Evolutionary conservation across 108 stramenopile species (phyloP).

Genomic region (Skeletonema tropicum): DNA sequence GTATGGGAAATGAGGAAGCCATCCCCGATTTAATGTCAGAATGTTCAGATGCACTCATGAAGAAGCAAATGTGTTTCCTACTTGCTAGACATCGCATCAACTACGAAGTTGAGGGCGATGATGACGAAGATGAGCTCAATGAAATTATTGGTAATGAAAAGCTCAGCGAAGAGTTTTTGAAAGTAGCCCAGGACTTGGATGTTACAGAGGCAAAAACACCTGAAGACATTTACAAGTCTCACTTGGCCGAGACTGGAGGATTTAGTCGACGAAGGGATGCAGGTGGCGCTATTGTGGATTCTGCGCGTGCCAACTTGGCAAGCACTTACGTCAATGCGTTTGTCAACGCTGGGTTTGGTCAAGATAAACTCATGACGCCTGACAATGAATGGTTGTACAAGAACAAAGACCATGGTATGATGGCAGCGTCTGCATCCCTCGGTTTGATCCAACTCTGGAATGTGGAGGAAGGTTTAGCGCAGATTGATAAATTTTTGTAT

Average conservation of each 20-base stretch:
- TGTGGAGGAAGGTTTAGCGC: conserved; percentile 98
- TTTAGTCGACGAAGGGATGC: conserved; percentile 84
- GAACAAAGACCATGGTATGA: conserved; percentile 99
- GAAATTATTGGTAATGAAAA: conserved; percentile 94
- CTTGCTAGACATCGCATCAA: conserved; percentile 89
- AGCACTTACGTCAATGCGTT: conserved; percentile 99
- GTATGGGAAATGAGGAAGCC: conserved; percentile 74
- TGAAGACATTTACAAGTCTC: conserved; percentile 99
- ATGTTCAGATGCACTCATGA: conserved; percentile 76
- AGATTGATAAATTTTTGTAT: conserved; percentile 98
- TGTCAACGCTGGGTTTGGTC: conserved; percentile 97
- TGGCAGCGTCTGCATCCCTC: conserved; percentile 96
- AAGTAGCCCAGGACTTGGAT: conserved; percentile 92
- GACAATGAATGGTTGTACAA: conserved; percentile 95
- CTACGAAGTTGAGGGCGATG: conserved; percentile 83
- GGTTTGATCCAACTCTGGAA: conserved; percentile 98
- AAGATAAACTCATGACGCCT: conserved; percentile 93
- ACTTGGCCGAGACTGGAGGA: conserved; percentile 95
- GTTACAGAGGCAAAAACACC: conserved; percentile 96
- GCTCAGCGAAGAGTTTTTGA: conserved; percentile 89
- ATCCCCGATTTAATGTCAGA: conserved; percentile 75
- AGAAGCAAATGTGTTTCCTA: conserved; percentile 90
- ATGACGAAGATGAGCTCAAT: conserved; percentile 79
- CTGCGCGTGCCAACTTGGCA: conserved; percentile 98
- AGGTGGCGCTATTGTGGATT: conserved; percentile 89